phyloP scores from a whole-genome alignment of 257 asterid species.

The Cinchona pubescens region DNA sequence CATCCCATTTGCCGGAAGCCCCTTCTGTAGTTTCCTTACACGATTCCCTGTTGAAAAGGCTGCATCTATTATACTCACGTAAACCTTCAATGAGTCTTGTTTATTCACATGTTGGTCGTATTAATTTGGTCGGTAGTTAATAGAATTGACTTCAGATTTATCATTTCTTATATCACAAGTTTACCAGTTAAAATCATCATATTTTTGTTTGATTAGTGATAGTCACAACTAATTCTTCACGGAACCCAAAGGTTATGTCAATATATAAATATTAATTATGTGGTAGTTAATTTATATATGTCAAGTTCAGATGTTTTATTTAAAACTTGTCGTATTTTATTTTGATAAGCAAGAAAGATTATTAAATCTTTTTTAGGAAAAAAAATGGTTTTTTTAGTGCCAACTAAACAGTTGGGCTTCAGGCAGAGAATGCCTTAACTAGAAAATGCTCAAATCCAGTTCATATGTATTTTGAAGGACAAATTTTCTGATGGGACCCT shows the following conservation, averaged over 20 bases:
- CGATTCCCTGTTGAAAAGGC: neutral
- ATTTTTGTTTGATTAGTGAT: neutral
- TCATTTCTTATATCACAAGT: neutral
- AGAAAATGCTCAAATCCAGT: neutral
- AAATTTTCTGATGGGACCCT: conserved; percentile 2
- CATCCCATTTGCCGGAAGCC: neutral
- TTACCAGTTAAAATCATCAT: neutral
- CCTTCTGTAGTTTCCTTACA: neutral
- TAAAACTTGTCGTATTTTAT: neutral
- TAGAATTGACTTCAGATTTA: neutral
- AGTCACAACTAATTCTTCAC: neutral
- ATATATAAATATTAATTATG: neutral
- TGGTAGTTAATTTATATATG: neutral
- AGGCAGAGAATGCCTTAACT: neutral
- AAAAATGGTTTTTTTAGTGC: neutral
- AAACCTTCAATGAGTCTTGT: neutral
- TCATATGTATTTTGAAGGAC: neutral
- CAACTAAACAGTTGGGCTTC: too few relatives aligned
- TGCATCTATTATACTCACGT: neutral
- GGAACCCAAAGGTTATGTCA: neutral
- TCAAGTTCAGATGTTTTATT: neutral
- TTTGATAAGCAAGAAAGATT: neutral
- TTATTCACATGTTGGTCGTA: neutral
- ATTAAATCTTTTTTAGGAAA: neutral
- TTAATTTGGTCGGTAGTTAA: neutral